Percentiles rank a stretch among this genome's conserved stretches.
Conservation (phyloP, 768 basidiomycete species). For the Tephrocybe rancida region DNA sequence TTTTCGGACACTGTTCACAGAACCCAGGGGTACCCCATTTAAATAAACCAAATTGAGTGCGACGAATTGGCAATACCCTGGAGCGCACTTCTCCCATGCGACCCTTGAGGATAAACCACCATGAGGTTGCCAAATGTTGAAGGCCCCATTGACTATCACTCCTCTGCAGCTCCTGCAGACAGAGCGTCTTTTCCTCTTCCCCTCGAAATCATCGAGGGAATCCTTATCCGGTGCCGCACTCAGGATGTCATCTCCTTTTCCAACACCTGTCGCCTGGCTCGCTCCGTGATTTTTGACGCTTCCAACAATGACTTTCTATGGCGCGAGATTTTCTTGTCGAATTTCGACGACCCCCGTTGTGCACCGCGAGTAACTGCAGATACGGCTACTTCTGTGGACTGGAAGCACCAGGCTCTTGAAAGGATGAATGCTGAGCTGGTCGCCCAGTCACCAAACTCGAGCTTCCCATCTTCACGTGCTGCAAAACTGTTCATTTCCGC, state of each 20-base stretch:
- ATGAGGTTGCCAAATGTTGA: constrained; percentile 4
- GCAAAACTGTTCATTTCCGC: constrained; percentile 44
- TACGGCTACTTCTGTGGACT: background rate
- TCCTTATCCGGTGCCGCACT: constrained; percentile 57
- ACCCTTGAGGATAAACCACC: constrained; percentile 9
- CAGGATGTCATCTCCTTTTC: constrained; percentile 62
- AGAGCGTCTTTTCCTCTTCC: constrained; percentile 39
- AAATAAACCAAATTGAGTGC: constrained; percentile 2
- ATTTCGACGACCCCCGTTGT: constrained; percentile 67
- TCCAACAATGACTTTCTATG: constrained; percentile 61
- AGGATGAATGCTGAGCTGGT: constrained; percentile 44
- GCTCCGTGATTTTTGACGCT: constrained; percentile 48
- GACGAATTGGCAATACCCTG: background rate
- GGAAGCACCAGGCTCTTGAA: constrained; percentile 16
- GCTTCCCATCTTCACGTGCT: constrained; percentile 30
- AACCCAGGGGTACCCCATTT: background rate
- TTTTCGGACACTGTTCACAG: too few relatives aligned
- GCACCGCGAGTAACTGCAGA: constrained; percentile 14
- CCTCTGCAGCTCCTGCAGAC: constrained; percentile 14
- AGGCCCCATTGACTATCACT: constrained; percentile 8
- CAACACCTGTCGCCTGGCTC: constrained; percentile 51
- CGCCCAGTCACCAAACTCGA: constrained; percentile 6
- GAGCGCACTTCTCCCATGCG: background rate
- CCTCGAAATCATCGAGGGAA: constrained; percentile 59
- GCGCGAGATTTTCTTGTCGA: constrained; percentile 62